These are phyloP conservation scores for Sclerotinia spermophila DNA, from an alignment of 2,329 filamentous ascomycete species.

Conservation along the genomic window DNA sequence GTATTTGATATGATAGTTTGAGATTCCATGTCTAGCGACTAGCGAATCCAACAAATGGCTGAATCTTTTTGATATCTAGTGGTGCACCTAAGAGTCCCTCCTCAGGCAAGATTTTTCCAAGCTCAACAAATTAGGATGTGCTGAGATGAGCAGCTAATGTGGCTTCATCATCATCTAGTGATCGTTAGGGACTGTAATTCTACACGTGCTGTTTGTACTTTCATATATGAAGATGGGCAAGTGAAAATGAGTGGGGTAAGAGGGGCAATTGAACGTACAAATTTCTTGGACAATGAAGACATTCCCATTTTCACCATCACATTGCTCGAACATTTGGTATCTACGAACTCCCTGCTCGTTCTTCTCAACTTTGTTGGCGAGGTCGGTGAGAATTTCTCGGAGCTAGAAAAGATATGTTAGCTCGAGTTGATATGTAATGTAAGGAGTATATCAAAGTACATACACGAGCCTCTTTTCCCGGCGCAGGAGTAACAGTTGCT, in stretches of 20 bases:
- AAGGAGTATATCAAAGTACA: not conserved
- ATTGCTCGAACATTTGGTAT: constrained; percentile 15
- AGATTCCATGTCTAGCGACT: not conserved
- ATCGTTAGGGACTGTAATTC: not conserved
- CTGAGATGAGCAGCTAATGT: not conserved
- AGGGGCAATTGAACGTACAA: not conserved
- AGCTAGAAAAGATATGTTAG: not conserved
- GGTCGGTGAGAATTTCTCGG: not conserved
- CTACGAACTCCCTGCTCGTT: not conserved
- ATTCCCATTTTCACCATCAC: not conserved
- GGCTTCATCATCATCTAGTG: constrained; percentile 1
- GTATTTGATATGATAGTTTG: not conserved
- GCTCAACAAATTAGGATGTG: not conserved
- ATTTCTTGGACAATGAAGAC: constrained; percentile 12
- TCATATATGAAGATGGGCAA: not conserved
- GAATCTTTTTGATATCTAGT: constrained; percentile 2
- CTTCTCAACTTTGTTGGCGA: constrained; percentile 1
- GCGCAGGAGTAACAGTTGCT: constrained; percentile 24
- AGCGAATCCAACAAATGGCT: constrained; percentile 7
- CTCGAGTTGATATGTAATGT: not conserved
- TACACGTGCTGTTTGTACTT: not conserved
- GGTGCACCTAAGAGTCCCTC: not conserved
- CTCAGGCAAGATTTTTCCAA: not conserved
- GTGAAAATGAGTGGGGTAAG: not conserved
- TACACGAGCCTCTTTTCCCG: constrained; percentile 28